phyloP scores from a whole-genome alignment of 116 monocot genomes.

The Trichopus zeylanicus region DNA sequence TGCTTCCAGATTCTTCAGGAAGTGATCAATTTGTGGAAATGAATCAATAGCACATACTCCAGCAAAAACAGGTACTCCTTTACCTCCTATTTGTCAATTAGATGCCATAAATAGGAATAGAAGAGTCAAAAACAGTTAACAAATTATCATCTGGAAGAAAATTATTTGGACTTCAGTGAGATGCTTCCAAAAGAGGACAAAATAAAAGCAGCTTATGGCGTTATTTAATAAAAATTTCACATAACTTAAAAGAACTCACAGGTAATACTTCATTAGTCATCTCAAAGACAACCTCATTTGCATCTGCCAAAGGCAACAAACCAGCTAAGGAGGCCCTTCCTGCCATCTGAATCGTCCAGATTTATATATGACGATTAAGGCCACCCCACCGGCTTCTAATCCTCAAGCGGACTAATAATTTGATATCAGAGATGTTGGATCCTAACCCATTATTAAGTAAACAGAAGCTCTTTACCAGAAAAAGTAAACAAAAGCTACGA shows the following conservation, averaged over 20 bases:
- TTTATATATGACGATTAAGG: constrained; percentile 83
- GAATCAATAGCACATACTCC: constrained; percentile 96
- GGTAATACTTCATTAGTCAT: constrained; percentile 97
- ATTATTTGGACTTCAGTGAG: too few species aligned
- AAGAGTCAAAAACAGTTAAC: too few species aligned
- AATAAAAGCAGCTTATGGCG: too few species aligned
- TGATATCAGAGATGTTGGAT: too few species aligned
- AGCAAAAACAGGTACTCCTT: constrained; percentile 81
- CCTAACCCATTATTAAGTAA: neutral
- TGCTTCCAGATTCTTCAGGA: constrained; percentile 67
- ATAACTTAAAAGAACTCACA: constrained; percentile 46
- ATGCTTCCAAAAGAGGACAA: too few species aligned
- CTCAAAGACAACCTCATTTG: constrained; percentile 88
- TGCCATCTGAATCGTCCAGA: constrained; percentile 91
- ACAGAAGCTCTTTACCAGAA: too few species aligned
- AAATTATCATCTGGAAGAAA: too few species aligned
- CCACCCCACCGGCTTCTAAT: constrained; percentile 88
- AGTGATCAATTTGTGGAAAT: constrained; percentile 76
- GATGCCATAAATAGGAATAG: too few species aligned
- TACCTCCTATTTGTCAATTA: constrained; percentile 52
- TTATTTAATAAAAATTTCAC: too few species aligned
- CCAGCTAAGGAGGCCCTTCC: constrained; percentile 94
- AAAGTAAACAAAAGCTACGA: too few species aligned
- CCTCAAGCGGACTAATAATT: too few species aligned
- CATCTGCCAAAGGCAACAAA: constrained; percentile 95